Conservation (phyloP, 2,329 filamentous ascomycete genomes). For the Exophiala calicioides region DNA sequence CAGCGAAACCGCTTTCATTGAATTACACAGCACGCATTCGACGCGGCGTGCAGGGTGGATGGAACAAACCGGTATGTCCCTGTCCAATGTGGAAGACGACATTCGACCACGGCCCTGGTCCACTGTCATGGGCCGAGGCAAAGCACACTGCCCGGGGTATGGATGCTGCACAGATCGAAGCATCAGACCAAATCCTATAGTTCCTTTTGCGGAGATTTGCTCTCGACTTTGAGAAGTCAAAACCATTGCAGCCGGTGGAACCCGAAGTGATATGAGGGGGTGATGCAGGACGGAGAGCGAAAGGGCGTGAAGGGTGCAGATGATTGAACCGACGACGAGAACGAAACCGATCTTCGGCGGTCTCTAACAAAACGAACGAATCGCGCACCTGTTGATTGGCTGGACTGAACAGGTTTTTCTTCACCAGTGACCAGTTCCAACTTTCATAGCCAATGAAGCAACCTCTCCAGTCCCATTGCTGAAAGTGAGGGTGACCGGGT, state of each 20-base stretch:
- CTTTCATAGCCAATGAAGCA: no score
- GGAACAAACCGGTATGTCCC: no score
- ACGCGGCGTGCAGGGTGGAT: no score
- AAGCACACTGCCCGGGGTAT: no score
- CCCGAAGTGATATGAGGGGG: constrained; percentile 2
- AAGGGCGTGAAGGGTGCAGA: neutral
- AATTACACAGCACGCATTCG: no score
- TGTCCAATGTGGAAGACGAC: no score
- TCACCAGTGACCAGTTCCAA: neutral
- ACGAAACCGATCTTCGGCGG: constrained; percentile 13
- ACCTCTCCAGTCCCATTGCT: neutral
- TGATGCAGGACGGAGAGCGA: constrained; percentile 1
- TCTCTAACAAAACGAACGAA: constrained; percentile 1
- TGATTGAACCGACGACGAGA: no score
- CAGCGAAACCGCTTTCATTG: no score
- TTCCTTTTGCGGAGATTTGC: neutral
- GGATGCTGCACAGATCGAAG: no score
- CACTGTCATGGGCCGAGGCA: no score
- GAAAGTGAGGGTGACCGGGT: constrained; percentile 1
- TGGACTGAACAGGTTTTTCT: neutral
- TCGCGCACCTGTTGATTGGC: constrained; percentile 2
- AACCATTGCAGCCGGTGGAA: neutral
- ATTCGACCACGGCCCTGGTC: no score
- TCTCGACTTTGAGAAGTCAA: neutral
- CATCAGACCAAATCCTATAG: no score